Conservation (phyloP, 1,284 basidiomycete species). For the Retiboletus flavoniger region DNA sequence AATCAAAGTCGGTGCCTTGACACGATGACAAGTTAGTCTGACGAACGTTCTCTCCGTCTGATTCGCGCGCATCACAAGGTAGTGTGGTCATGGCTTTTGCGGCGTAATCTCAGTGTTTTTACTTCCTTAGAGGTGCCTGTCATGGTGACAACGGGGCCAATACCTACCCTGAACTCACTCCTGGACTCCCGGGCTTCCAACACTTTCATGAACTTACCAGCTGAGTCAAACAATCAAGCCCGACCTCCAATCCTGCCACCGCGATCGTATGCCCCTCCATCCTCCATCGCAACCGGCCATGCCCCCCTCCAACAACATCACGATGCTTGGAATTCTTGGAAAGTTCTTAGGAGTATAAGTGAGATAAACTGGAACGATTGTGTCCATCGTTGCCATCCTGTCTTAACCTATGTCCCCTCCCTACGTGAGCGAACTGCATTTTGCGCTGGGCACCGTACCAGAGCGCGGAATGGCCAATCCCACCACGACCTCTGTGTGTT, state of each 20-base stretch:
- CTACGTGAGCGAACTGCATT: not conserved
- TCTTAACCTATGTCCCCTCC: not conserved
- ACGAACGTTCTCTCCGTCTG: not conserved
- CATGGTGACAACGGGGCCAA: not conserved
- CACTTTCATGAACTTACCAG: not conserved
- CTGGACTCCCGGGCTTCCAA: not conserved
- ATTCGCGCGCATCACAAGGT: not conserved
- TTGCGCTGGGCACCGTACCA: fast-evolving
- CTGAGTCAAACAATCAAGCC: not conserved
- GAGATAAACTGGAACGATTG: too few relatives aligned
- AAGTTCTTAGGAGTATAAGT: not conserved
- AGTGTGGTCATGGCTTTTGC: not conserved
- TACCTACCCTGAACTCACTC: not conserved
- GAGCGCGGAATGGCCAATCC: not conserved
- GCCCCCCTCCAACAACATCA: not conserved
- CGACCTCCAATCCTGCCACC: not conserved
- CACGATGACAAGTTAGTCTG: not conserved
- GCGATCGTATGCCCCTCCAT: not conserved
- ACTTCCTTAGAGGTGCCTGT: not conserved
- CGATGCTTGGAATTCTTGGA: not conserved
- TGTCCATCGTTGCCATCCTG: not conserved
- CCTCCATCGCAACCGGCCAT: not conserved
- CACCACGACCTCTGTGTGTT: not conserved
- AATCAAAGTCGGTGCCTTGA: not conserved
- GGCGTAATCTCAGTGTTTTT: too few relatives aligned